Evolutionary conservation across 805 yeast genomes (phyloP).

Genomic region (Candida sakaeoensis): DNA sequence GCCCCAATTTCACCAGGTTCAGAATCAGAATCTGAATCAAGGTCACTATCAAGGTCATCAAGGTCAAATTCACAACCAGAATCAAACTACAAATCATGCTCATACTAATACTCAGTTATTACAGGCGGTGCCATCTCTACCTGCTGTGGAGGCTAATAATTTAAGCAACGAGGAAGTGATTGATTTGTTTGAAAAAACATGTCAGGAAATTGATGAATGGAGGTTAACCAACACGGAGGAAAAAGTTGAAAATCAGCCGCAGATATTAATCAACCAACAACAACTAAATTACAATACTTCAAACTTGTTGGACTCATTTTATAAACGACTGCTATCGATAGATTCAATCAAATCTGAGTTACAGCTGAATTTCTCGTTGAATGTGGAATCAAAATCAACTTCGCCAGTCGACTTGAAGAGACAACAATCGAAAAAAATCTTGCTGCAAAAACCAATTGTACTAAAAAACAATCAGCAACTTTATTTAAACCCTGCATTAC

Average conservation of each 20-base stretch:
- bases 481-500: not conserved
- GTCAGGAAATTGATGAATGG: slow-evolving; percentile 11
- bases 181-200: slow-evolving; percentile 9
- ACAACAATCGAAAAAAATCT: slow-evolving; percentile 1
- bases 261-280: not conserved
- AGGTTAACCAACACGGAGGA: not conserved
- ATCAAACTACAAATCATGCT: not conserved
- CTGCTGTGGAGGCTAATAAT: no score
- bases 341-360: slow-evolving; percentile 3
- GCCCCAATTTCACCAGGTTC: no score
- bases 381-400: not conserved
- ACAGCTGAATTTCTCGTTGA: slow-evolving; percentile 1
- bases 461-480: not conserved
- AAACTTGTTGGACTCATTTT: not conserved
- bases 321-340: slow-evolving; percentile 1
- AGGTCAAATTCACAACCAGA: not conserved
- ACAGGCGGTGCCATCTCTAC: no score
- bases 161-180: slow-evolving; percentile 5
- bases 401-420: slow-evolving; percentile 4
- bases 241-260: not conserved
- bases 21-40: no score
- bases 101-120: no score
- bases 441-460: not conserved
- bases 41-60: no score
- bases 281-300: not conserved